Percentiles rank a stretch among this genome's conserved stretches.
Evolutionary conservation across 2,329 filamentous ascomycete species (phyloP).

Genomic region (Zopfia rhizophila): DNA sequence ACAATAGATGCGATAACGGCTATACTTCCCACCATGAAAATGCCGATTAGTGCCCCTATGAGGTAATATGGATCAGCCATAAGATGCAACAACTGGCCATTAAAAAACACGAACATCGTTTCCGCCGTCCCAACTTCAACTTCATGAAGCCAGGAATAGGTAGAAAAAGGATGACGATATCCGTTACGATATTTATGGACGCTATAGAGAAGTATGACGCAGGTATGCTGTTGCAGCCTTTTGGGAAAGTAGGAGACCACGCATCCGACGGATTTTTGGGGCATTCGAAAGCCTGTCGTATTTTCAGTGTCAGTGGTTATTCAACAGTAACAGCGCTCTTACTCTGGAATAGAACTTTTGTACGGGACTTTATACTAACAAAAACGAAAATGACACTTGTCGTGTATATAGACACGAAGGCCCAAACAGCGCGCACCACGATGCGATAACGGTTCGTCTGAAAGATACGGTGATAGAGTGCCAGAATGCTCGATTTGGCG

Average conservation of each 20-base stretch:
- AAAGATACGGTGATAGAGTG: conserved; percentile 34
- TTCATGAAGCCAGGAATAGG: conserved; percentile 29
- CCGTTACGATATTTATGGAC: conserved; percentile 31
- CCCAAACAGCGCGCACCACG: conserved; percentile 13
- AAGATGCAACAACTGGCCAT: too few species aligned
- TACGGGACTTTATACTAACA: conserved; percentile 15
- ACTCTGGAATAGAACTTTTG: not conserved
- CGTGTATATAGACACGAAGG: conserved; percentile 22
- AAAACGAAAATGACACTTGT: conserved; percentile 27
- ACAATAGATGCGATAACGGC: conserved; percentile 33
- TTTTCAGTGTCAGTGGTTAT: not conserved
- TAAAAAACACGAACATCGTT: conserved; percentile 14
- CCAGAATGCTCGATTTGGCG: conserved; percentile 35
- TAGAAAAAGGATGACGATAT: conserved; percentile 29
- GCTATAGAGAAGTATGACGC: conserved; percentile 31
- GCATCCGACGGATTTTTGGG: conserved; percentile 20
- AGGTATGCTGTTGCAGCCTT: conserved; percentile 30
- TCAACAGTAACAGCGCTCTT: not conserved
- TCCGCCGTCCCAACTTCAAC: conserved; percentile 27
- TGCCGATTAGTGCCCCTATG: conserved; percentile 28
- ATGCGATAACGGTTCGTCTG: conserved; percentile 21
- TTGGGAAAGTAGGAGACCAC: conserved; percentile 31
- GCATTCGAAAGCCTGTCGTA: conserved; percentile 32
- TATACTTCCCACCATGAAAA: conserved; percentile 32
- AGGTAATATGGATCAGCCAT: conserved; percentile 5